phyloP scores from a whole-genome alignment of 2,329 filamentous ascomycete genomes.

The Pezicula neosporulosa region DNA sequence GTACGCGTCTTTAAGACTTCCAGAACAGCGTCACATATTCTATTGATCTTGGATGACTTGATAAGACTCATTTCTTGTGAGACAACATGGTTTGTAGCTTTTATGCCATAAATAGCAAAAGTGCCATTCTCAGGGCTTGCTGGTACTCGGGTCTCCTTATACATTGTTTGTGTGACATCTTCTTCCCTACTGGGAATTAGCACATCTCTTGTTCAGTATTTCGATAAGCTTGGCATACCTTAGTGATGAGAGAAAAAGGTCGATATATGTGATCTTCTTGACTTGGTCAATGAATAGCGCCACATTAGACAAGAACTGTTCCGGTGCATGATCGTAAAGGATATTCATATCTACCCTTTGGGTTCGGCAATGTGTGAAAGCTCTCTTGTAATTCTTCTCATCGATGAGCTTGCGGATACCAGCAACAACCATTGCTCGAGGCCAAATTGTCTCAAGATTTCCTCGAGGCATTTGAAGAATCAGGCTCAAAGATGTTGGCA shows the following conservation, averaged over 20 bases:
- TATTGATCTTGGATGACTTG: slow-evolving; percentile 68
- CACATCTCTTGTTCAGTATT: background rate
- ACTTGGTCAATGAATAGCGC: slow-evolving; percentile 80
- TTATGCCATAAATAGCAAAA: slow-evolving; percentile 8
- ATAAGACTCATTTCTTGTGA: slow-evolving; percentile 12
- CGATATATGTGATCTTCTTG: slow-evolving; percentile 75
- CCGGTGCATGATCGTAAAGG: slow-evolving; percentile 85
- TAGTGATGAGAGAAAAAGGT: slow-evolving; percentile 85
- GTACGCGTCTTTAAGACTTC: slow-evolving; percentile 59
- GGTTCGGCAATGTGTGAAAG: slow-evolving; percentile 83
- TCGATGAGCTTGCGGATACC: slow-evolving; percentile 83
- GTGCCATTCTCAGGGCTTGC: slow-evolving; percentile 24
- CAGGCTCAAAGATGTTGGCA: slow-evolving; percentile 82
- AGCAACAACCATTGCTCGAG: slow-evolving; percentile 85
- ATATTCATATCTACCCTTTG: slow-evolving; percentile 99
- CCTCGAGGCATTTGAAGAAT: slow-evolving; percentile 94
- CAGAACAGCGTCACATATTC: slow-evolving; percentile 82
- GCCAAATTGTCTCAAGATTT: slow-evolving; percentile 93
- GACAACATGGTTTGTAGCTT: slow-evolving; percentile 11
- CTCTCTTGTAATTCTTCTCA: slow-evolving; percentile 73
- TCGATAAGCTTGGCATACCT: slow-evolving; percentile 47
- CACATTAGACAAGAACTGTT: slow-evolving; percentile 77
- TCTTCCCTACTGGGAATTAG: slow-evolving; percentile 60
- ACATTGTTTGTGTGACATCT: slow-evolving; percentile 91
- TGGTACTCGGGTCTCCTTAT: slow-evolving; percentile 72